Conservation (phyloP, 1,284 basidiomycete species). For the Ceratobasidium sp. region DNA sequence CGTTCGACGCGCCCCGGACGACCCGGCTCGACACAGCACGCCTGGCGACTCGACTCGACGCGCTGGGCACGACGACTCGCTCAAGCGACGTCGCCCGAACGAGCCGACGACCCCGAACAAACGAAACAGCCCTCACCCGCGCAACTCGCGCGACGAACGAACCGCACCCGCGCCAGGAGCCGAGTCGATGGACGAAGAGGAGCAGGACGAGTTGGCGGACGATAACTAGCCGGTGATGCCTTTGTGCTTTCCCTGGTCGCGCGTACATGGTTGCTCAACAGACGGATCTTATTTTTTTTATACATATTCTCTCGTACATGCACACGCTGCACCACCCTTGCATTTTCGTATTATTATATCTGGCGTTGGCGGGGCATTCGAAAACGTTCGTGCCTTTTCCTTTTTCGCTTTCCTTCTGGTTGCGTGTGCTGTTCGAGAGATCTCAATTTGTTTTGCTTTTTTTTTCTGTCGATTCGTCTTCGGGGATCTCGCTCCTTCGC, state of each 20-base stretch:
- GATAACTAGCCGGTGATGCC: conserved; percentile 3
- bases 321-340: too few relatives aligned
- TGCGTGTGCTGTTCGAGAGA: background rate
- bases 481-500: background rate
- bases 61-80: too few relatives aligned
- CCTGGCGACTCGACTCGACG: too few relatives aligned
- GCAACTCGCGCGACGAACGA: too few relatives aligned
- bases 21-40: too few relatives aligned
- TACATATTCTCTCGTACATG: background rate
- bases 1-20: too few relatives aligned
- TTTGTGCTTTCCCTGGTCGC: background rate
- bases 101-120: too few relatives aligned
- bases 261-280: background rate
- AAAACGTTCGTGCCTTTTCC: background rate
- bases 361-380: background rate
- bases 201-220: background rate
- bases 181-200: too few relatives aligned
- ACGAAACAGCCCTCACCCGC: too few relatives aligned
- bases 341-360: too few relatives aligned
- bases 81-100: too few relatives aligned
- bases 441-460: background rate
- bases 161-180: too few relatives aligned
- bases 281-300: background rate
- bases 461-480: background rate
- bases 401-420: background rate